Evolutionary conservation across 2,329 filamentous ascomycete genomes (phyloP), one percentile per base, ranked within the genome.

Genomic region (Hypoxylon sp.): DNA sequence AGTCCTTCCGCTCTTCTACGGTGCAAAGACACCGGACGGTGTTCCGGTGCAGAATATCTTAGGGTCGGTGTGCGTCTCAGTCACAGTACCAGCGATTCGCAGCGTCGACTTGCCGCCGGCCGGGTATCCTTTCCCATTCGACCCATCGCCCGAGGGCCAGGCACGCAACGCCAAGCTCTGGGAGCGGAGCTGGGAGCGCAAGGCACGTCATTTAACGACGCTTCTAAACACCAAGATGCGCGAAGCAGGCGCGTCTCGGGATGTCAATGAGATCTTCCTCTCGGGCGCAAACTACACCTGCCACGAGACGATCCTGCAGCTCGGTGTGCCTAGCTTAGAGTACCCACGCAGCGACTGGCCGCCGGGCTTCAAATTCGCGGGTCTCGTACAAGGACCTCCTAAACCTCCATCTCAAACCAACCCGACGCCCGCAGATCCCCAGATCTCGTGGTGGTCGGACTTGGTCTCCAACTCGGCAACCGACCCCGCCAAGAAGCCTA

Each of bases 261-360:
- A 60, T 3, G 64, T 70, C 3, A 57, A 67, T 11, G 72, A 73
- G 26, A 57, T 74, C 0, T 76, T 81, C 17, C 65, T 81, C 55
- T 71, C 72, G 13, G 80, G 81, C 13, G 73, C 71, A 17, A 81
- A 81, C 55, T 82, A 81, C 66, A 72, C 66, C 8, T 76, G 75
- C 56, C 79, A 81, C 58, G 72, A 76, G 19, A 70, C 70, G 2
- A 78, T 82, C 56, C 68, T 80, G 48, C 80, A 81, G 68, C 70
- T 81, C 14, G 81, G 80, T 13, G 75, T 81, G 6, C 79, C 79
- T 3, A 74, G 75, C 5, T 78, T 81, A 61, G 80, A 81, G 68
- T 81, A 80, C 42, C 79, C 80, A 10, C 78, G 80, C 48, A 73
- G 73, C 53, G 80, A 81, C 74, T 80, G 77, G 73, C 80, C 80